Evolutionary conservation across 495 filamentous ascomycete species (phyloP).

Genomic region (Bombardia bombarda): DNA sequence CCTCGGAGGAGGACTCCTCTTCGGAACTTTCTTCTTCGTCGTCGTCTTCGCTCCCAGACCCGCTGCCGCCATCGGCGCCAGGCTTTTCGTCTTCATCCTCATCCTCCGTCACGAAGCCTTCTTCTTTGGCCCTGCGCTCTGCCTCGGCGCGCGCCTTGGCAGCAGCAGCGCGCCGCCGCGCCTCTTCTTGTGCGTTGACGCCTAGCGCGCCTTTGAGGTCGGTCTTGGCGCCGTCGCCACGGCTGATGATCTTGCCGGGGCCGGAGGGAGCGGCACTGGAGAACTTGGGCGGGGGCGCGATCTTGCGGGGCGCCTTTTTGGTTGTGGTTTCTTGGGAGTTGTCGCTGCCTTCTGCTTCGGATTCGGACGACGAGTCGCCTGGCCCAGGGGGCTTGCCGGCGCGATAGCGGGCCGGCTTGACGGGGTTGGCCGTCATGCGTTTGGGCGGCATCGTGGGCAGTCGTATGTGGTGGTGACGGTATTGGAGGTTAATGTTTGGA

Average conservation of each 20-base stretch:
- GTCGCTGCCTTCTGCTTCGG: constrained; percentile 49
- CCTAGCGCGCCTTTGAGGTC: constrained; percentile 48
- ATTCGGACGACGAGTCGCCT: constrained; percentile 57
- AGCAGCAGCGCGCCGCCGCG: constrained; percentile 30
- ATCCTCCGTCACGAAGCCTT: constrained; percentile 66
- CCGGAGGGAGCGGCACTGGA: constrained; percentile 49
- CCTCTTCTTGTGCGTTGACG: constrained; percentile 38
- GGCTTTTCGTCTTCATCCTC: constrained; percentile 29
- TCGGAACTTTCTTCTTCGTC: constrained; percentile 27
- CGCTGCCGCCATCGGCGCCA: constrained; percentile 3
- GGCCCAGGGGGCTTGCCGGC: constrained; percentile 73
- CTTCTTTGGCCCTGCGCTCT: constrained; percentile 51
- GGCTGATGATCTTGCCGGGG: constrained; percentile 38
- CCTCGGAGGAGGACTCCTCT: constrained; percentile 45
- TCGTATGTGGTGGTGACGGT: not conserved
- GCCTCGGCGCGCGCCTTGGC: constrained; percentile 32
- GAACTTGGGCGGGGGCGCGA: constrained; percentile 49
- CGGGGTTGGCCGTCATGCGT: constrained; percentile 91
- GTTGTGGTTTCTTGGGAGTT: constrained; percentile 32
- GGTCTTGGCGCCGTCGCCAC: constrained; percentile 59
- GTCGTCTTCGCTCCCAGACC: constrained; percentile 39
- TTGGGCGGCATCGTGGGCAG: constrained; percentile 78
- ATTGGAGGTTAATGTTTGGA: not conserved
- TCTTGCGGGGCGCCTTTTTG: constrained; percentile 27
- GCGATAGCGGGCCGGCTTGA: constrained; percentile 73